Evolutionary conservation across 176 grass and related monocot genomes (phyloP).

Genomic region (Guadua angustifolia): DNA sequence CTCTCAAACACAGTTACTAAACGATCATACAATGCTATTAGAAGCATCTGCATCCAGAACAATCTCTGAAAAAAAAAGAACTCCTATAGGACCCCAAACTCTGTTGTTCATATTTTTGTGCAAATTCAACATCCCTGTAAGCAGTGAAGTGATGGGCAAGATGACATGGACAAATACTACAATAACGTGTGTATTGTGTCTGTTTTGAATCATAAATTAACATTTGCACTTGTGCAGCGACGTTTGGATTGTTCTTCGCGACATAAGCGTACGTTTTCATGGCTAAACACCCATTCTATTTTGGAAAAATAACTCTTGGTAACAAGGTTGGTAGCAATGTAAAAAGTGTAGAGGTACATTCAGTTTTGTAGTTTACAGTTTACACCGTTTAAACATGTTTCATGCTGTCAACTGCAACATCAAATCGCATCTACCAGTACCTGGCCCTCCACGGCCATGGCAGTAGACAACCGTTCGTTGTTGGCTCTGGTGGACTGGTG

Average conservation of each 20-base stretch:
- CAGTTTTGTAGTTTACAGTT: too few relatives aligned
- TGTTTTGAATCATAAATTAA: background rate
- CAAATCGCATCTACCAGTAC: background rate
- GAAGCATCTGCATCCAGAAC: background rate
- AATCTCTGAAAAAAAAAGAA: background rate
- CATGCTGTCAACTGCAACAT: constrained; percentile 16
- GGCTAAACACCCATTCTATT: background rate
- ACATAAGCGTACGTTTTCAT: background rate
- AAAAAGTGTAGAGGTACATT: background rate
- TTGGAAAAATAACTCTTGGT: background rate
- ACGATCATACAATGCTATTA: background rate
- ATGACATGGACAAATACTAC: background rate
- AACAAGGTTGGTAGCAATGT: background rate
- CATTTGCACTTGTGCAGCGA: background rate
- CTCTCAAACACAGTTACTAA: background rate
- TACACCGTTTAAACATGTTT: background rate
- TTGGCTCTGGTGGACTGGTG: background rate
- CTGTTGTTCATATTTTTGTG: too few relatives aligned
- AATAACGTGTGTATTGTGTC: background rate
- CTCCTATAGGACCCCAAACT: too few relatives aligned
- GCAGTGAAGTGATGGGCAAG: background rate
- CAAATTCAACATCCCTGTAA: too few relatives aligned
- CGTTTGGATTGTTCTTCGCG: background rate
- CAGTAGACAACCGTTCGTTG: background rate
- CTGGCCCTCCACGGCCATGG: background rate